These are phyloP conservation scores for Elongisporangium prolatum DNA, from an alignment of 352 stramenopile genomes.

Conservation along the genomic window DNA sequence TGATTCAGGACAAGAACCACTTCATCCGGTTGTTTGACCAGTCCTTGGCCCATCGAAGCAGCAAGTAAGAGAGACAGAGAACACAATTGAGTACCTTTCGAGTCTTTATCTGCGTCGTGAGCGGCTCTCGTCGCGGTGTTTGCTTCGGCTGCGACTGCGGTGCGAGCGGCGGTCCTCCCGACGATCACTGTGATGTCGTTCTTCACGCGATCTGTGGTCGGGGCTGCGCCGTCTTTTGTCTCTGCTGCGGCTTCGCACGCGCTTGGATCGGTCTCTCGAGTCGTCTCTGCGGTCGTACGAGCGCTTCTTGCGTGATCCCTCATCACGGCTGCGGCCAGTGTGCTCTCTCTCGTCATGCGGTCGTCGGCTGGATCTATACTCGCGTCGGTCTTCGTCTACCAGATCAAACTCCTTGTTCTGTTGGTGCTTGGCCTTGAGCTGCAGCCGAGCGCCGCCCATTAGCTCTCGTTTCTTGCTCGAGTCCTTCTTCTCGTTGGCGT, in stretches of 20 bases:
- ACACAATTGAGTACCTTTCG: no score
- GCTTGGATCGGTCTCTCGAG: neutral
- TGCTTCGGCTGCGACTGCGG: conserved; percentile 11
- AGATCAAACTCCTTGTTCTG: conserved; percentile 33
- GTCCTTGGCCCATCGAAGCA: conserved; percentile 12
- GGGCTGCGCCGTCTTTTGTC: neutral
- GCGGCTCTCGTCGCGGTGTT: conserved; percentile 1
- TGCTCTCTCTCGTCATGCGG: neutral
- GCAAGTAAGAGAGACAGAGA: neutral
- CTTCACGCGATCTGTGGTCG: neutral
- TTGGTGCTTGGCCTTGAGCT: conserved; percentile 32
- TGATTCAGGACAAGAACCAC: conserved; percentile 40
- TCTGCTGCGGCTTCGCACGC: conserved; percentile 8
- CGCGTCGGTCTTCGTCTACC: conserved; percentile 33
- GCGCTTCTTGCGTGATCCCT: conserved; percentile 5
- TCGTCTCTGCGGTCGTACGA: conserved; percentile 3
- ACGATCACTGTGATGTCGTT: conserved; percentile 2
- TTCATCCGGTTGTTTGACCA: conserved; percentile 46
- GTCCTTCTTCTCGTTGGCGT: conserved; percentile 26
- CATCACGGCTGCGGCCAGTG: neutral
- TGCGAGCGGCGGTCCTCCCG: conserved; percentile 10
- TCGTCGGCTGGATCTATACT: no score
- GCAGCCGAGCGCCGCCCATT: conserved; percentile 22
- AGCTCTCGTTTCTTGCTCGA: conserved; percentile 8
- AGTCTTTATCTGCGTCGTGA: conserved; percentile 7